Conservation (phyloP, 208 protist species). For the Leishmania tropica region DNA sequence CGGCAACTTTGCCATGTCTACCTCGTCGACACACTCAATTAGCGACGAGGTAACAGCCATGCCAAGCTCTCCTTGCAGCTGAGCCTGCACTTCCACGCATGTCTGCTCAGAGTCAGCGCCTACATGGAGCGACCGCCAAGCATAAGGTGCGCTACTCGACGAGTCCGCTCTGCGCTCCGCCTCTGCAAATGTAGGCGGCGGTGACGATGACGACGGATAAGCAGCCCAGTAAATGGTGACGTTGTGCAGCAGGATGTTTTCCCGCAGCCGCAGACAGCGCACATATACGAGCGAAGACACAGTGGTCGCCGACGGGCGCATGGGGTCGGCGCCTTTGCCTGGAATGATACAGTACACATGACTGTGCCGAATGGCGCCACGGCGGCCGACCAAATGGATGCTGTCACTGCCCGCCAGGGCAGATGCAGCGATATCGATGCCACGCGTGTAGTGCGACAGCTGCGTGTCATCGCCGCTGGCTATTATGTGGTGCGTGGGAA, state of each 20-base stretch:
- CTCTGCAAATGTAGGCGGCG: neutral
- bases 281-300: slow-evolving; percentile 15
- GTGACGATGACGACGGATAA: neutral
- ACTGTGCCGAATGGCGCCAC: slow-evolving; percentile 16
- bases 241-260: slow-evolving; percentile 13
- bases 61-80: neutral
- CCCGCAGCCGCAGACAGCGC: slow-evolving; percentile 21
- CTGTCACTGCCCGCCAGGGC: slow-evolving; percentile 3
- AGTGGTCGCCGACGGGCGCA: neutral
- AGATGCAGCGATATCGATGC: neutral
- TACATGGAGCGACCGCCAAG: slow-evolving; percentile 1
- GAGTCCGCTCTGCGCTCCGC: neutral
- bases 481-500: slow-evolving; percentile 12
- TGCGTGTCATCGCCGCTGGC: slow-evolving; percentile 26
- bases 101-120: neutral
- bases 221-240: slow-evolving; percentile 19
- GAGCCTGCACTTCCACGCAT: slow-evolving; percentile 13
- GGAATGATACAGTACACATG: slow-evolving; percentile 30
- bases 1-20: slow-evolving; percentile 14
- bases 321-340: neutral
- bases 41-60: neutral
- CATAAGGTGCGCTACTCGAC: neutral
- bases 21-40: slow-evolving; percentile 15
- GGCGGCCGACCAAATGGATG: slow-evolving; percentile 15
- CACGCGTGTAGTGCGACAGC: slow-evolving; percentile 19